These are phyloP conservation scores for Talaromyces stipitatus DNA, from an alignment of 495 filamentous ascomycete species.

Conservation along the genomic window DNA sequence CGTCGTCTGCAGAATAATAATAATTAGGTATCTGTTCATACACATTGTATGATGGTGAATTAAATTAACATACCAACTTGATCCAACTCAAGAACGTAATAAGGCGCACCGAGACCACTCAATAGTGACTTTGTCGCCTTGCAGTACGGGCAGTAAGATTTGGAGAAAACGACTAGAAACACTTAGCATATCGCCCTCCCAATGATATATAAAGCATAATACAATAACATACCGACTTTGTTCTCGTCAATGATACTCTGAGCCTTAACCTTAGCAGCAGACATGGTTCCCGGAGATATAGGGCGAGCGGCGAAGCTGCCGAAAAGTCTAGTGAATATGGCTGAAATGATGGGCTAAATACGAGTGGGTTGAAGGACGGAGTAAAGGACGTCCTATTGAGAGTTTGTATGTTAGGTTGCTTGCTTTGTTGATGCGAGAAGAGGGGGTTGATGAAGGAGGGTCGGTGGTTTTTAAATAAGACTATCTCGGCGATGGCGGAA, in stretches of 20 bases:
- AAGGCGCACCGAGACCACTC: conserved; percentile 61
- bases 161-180: conserved; percentile 93
- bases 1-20: conserved; percentile 53
- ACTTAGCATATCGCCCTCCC: too few relatives aligned
- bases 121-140: conserved; percentile 67
- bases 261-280: conserved; percentile 79
- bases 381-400: not conserved
- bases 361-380: not conserved
- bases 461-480: not conserved
- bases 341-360: conserved; percentile 56
- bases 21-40: not conserved
- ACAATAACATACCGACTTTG: conserved; percentile 61
- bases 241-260: conserved; percentile 87
- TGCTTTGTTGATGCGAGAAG: not conserved
- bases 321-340: conserved; percentile 73
- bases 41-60: not conserved
- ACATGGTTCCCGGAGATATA: conserved; percentile 57
- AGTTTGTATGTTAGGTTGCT: not conserved
- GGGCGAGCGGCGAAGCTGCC: conserved; percentile 41
- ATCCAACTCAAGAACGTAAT: conserved; percentile 74
- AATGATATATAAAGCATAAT: too few relatives aligned
- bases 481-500: not conserved
- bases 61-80: conserved; percentile 53
- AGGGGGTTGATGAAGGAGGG: not conserved
- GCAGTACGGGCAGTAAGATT: conserved; percentile 97